phyloP scores from a whole-genome alignment of 1,284 basidiomycete genomes.

The Neonothopanus nambi region DNA sequence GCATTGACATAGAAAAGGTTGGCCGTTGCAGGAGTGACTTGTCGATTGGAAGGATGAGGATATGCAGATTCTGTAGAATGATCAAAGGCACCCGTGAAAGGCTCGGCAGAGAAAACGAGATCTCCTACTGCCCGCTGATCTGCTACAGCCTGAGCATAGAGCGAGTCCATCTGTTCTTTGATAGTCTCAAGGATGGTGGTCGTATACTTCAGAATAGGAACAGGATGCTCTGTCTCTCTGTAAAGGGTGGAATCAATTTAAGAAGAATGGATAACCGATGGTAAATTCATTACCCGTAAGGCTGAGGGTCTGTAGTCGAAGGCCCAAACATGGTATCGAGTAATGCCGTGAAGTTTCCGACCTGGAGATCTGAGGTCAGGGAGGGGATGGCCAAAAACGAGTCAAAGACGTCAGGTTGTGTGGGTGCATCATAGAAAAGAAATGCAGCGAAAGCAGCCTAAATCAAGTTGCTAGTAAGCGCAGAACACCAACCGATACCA shows the following conservation, averaged over 20 bases:
- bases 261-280: too few relatives aligned
- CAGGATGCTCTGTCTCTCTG: background rate
- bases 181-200: background rate
- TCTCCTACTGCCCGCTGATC: background rate
- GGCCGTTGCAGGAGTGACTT: background rate
- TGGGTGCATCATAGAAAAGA: too few relatives aligned
- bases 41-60: background rate
- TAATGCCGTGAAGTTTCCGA: too few relatives aligned
- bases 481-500: too few relatives aligned
- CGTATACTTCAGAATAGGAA: background rate
- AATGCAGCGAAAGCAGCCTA: too few relatives aligned
- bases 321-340: too few relatives aligned
- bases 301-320: too few relatives aligned
- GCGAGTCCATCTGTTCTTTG: background rate
- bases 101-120: background rate
- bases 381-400: too few relatives aligned
- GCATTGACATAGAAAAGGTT: background rate
- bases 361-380: too few relatives aligned
- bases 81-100: background rate
- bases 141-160: background rate
- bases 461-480: too few relatives aligned
- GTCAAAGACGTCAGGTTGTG: too few relatives aligned
- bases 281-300: too few relatives aligned
- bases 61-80: background rate
- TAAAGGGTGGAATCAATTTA: background rate